phyloP scores from a whole-genome alignment of 371 early-diverging fungal genomes.

The Actinomortierella ambigua region DNA sequence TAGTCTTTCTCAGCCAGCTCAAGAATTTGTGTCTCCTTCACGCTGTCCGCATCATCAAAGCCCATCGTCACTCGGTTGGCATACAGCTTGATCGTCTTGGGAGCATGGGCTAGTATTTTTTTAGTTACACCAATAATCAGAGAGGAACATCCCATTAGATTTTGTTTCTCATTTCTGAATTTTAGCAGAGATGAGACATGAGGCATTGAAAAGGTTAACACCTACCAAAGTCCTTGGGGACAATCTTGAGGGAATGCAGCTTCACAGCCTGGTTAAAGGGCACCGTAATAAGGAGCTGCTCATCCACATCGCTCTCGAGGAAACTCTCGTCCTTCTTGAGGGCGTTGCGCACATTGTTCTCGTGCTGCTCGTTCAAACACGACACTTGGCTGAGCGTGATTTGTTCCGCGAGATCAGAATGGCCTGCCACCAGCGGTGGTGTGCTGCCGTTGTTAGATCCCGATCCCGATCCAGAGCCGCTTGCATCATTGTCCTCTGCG shows the following conservation, averaged over 20 bases:
- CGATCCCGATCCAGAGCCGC: slow-evolving; percentile 13
- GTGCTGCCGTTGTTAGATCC: slow-evolving; percentile 6
- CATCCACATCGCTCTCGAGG: slow-evolving; percentile 92
- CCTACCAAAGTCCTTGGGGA: slow-evolving; percentile 59
- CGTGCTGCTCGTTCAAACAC: slow-evolving; percentile 84
- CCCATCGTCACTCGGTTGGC: slow-evolving; percentile 80
- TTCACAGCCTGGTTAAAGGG: slow-evolving; percentile 92
- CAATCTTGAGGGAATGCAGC: slow-evolving; percentile 85
- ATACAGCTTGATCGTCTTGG: slow-evolving; percentile 85
- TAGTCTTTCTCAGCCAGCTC: slow-evolving; percentile 72
- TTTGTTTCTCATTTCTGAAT: no score
- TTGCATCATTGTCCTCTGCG: slow-evolving; percentile 40
- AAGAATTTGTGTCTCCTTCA: slow-evolving; percentile 76
- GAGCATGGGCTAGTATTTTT: slow-evolving; percentile 68
- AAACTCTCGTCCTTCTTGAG: slow-evolving; percentile 71
- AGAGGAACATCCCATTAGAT: not conserved
- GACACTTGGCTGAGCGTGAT: slow-evolving; percentile 81
- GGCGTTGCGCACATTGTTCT: slow-evolving; percentile 74
- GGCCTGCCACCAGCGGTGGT: slow-evolving; percentile 10
- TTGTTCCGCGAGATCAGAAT: slow-evolving; percentile 64
- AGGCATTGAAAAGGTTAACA: not conserved
- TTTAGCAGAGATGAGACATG: not conserved
- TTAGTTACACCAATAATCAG: slow-evolving; percentile 2
- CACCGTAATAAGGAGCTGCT: slow-evolving; percentile 87
- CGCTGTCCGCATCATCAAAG: slow-evolving; percentile 86